Evolutionary conservation across 2,329 filamentous ascomycete species (phyloP).

Genomic region (Colletotrichum horii): DNA sequence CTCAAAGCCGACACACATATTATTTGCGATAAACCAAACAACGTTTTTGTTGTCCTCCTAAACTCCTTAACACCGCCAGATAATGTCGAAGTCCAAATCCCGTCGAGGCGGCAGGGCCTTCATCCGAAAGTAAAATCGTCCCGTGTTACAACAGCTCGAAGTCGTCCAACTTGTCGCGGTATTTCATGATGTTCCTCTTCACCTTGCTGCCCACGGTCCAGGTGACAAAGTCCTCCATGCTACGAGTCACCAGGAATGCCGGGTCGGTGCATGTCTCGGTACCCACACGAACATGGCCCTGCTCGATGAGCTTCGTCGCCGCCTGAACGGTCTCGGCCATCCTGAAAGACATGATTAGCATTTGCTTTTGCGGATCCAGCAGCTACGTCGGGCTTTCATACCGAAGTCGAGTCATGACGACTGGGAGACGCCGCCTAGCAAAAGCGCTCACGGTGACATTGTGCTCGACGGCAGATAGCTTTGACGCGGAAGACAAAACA

Average conservation of each 20-base stretch:
- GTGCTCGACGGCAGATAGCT: constrained; percentile 85
- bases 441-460: constrained; percentile 89
- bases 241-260: constrained; percentile 85
- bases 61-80: constrained; percentile 17
- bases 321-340: constrained; percentile 94
- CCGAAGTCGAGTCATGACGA: constrained; percentile 86
- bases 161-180: constrained; percentile 93
- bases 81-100: not conserved
- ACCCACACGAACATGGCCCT: constrained; percentile 90
- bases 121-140: constrained; percentile 13
- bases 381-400: not conserved
- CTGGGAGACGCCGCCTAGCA: constrained; percentile 80
- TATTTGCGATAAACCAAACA: not conserved
- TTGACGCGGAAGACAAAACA: constrained; percentile 75
- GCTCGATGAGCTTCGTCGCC: constrained; percentile 87
- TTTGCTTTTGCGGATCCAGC: not conserved
- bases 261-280: constrained; percentile 90
- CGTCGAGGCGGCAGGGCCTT: not conserved
- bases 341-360: constrained; percentile 8
- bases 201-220: constrained; percentile 98
- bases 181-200: constrained; percentile 94
- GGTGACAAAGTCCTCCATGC: constrained; percentile 94
- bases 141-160: constrained; percentile 79
- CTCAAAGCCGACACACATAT: not conserved
- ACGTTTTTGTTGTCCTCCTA: not conserved